Percentiles rank a stretch among this genome's conserved stretches.
Evolutionary conservation across 179 eudicot genomes (phyloP).

Genomic region (Spergularia azorica): DNA sequence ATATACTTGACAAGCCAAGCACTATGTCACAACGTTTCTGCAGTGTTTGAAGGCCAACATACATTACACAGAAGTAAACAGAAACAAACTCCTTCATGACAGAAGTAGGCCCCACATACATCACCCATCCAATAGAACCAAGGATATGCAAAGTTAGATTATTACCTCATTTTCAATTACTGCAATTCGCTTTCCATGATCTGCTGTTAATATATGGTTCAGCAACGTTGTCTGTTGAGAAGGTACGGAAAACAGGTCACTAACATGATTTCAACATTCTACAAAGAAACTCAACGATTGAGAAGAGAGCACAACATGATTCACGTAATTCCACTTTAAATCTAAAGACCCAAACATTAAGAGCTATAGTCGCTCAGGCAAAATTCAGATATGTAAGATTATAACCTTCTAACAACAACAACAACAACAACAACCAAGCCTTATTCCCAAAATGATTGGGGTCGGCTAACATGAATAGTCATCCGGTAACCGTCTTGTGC

Average conservation of each 20-base stretch:
- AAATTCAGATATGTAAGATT: too few species aligned
- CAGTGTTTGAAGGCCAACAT: not conserved
- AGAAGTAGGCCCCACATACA: not conserved
- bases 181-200: slow-evolving; percentile 97
- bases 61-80: not conserved
- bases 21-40: slow-evolving; percentile 1
- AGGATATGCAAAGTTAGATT: not conserved
- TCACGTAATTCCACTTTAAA: too few species aligned
- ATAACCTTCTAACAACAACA: too few species aligned
- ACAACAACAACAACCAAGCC: too few species aligned
- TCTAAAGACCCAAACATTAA: too few species aligned
- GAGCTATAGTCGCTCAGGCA: too few species aligned
- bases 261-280: not conserved
- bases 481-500: too few species aligned
- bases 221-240: slow-evolving; percentile 77
- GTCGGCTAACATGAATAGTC: too few species aligned
- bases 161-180: slow-evolving; percentile 98
- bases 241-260: not conserved
- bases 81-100: not conserved
- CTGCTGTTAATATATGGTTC: slow-evolving; percentile 93
- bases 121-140: slow-evolving; percentile 1
- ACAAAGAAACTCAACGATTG: too few species aligned
- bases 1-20: slow-evolving; percentile 1
- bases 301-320: too few species aligned
- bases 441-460: too few species aligned